phyloP scores from a whole-genome alignment of 2,329 filamentous ascomycete species.

The Teratosphaeria destructans region DNA sequence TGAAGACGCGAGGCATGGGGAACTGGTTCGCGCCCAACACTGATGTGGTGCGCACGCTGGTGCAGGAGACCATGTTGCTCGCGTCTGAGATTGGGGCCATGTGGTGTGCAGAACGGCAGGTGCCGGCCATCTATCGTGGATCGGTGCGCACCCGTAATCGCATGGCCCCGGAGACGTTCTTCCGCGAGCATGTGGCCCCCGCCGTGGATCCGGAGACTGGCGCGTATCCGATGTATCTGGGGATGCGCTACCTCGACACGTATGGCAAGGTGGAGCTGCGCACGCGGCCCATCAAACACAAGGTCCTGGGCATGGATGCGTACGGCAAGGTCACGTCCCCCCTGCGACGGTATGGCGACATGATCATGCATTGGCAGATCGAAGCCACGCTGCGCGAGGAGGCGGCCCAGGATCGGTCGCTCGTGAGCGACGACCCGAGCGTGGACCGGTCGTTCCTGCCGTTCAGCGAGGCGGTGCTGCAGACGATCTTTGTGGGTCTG shows the following conservation, averaged over 20 bases:
- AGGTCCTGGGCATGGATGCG: conserved; percentile 39
- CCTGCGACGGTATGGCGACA: conserved; percentile 49
- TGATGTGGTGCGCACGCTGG: conserved; percentile 18
- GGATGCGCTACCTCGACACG: conserved; percentile 32
- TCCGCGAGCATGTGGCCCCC: conserved; percentile 26
- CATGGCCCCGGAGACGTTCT: conserved; percentile 24
- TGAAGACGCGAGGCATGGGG: conserved; percentile 22
- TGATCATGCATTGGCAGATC: conserved; percentile 55
- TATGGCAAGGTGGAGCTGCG: conserved; percentile 34
- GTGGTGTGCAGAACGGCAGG: conserved; percentile 42
- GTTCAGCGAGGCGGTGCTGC: conserved; percentile 39
- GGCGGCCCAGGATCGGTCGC: conserved; percentile 33
- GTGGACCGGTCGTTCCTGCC: conserved; percentile 32
- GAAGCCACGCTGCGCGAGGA: conserved; percentile 51
- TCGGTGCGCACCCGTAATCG: conserved; percentile 18
- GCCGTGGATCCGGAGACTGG: conserved; percentile 18
- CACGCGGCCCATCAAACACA: conserved; percentile 39
- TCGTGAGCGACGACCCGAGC: conserved; percentile 18
- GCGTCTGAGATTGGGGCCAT: conserved; percentile 40
- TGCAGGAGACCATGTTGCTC: conserved; percentile 46
- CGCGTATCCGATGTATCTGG: conserved; percentile 26
- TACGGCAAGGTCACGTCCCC: conserved; percentile 53
- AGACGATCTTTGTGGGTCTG: conserved; percentile 38
- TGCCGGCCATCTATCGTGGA: conserved; percentile 43
- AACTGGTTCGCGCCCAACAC: conserved; percentile 20